Base-by-base conservation (phyloP, 1,284 basidiomycete species). In the Agaricales sp. region DNA sequence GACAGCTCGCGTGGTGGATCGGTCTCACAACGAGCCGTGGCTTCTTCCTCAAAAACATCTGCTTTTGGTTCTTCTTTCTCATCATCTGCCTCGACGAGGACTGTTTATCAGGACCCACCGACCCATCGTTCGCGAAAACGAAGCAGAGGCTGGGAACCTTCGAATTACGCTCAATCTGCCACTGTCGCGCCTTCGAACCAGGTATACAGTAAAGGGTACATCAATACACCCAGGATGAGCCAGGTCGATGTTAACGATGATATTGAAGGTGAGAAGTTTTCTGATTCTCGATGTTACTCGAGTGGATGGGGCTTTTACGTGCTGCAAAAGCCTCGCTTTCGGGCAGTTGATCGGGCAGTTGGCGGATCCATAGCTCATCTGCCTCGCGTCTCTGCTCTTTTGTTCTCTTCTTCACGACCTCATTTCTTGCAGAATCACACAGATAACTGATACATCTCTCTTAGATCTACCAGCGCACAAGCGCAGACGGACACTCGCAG, bases 401-500 rank as follows among this genome's bases (percentile, higher is more conserved):
- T 35, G 8, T 35, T n/a, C 30, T 8, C 11, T 11, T 35, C 30
- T 35, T 35, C n/a, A n/a, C n/a, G 8, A n/a, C 30, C 8, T 35
- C 11, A 35, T 35, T 35, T 11, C 30, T 35, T 35, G 30, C n/a
- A 35, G 30, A 35, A n/a, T n/a, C n/a, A 35, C 8, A 35, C 11
- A 35, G 30, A 8, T 35, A n/a, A 35, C 30, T 35, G n/a, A n/a
- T 35, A n/a, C 30, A 8, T 11, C 30, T 35, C n/a, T 35, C 41
- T 63, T 69, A 65, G 64, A 64, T 57, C 56, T 74, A 48, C 77
- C 76, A 23, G 70, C 75, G 46, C 64, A 70, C 57, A 79, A 79
- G 65, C 70, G 74, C 56, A 78, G 84, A 47, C 74, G 73, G 57
- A 81, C 80, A 53, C 72, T 88, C 63, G 80, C 84, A 54, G 83